Evolutionary conservation across 2,329 filamentous ascomycete species (phyloP), one percentile per base, ranked within the genome.

Genomic region (Claviceps sp.): DNA sequence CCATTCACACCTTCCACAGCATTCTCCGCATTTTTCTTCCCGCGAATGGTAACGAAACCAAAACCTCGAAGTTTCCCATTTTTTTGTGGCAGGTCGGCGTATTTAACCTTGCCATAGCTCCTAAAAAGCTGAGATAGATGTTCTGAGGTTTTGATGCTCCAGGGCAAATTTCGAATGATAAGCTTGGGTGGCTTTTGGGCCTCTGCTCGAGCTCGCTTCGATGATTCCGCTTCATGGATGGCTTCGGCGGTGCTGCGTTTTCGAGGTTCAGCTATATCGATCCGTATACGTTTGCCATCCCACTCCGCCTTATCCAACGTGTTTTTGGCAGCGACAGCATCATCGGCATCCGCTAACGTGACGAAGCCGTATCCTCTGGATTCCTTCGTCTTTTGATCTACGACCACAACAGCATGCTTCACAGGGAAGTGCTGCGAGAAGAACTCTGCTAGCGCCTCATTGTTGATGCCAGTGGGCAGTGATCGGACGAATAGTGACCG

Each of bases 311-410:
- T 87, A 67, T 95, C 81, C 63, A 96, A 80, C 65, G 94, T 85
- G 53, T 84, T 79, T 64, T 87, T 79, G 17, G 93, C 94, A 57
- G 84, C 79, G 57, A 83, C 73, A 13, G 91, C 90, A 72, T 98
- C 93, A 58, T 96, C 90, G 34, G 86, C 80, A 64, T 98, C 93
- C 60, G 90, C 88, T 62, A 98, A 93, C 2, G 93, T 97, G 53
- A 98, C 91, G 68, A 98, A 98, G 50, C 93, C 93, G 67, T 89
- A 98, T 17, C 93, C 91, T 64, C 88, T 85, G 14, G 89, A 96
- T 59, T 83, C 74, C 64, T 95, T 95, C 2, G 90, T 95, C 57
- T 82, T 76, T 16, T 86, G 82, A 65, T 98, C 91, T 52, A 85
- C 72, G 41, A 98, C 89, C 4, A 95, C 89, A n/a, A 86, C 87